Conservation (phyloP, 257 asterid species). For the Cynanchum wilfordii region DNA sequence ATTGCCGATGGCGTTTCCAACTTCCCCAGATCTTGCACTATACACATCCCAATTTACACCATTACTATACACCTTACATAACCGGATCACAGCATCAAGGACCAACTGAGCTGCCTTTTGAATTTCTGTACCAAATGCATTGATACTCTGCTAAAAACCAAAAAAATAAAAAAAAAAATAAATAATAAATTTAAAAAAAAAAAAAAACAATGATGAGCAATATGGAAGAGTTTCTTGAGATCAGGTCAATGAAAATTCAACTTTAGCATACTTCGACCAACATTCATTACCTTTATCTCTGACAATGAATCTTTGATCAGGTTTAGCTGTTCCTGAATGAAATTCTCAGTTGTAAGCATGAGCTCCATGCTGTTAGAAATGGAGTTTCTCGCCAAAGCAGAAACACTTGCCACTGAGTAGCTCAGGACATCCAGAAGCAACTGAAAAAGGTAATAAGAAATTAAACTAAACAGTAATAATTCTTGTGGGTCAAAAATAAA, state of each 20-base stretch:
- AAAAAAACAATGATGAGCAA: slow-evolving; percentile 15
- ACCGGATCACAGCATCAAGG: slow-evolving; percentile 63
- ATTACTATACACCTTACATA: slow-evolving; percentile 72
- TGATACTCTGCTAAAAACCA: slow-evolving; percentile 47
- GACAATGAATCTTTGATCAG: slow-evolving; percentile 59
- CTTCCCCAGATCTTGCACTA: slow-evolving; percentile 27
- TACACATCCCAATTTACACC: slow-evolving; percentile 63
- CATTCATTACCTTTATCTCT: slow-evolving; percentile 55
- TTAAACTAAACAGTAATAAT: slow-evolving; percentile 14
- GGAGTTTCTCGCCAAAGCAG: slow-evolving; percentile 64
- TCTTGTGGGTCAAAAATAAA: neutral
- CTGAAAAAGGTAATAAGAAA: slow-evolving; percentile 42
- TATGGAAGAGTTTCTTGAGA: neutral
- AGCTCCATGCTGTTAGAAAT: slow-evolving; percentile 43
- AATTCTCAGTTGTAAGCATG: slow-evolving; percentile 49
- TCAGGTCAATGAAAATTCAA: neutral
- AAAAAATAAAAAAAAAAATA: too few species aligned
- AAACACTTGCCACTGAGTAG: slow-evolving; percentile 62
- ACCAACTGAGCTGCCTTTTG: slow-evolving; percentile 57
- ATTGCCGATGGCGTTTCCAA: slow-evolving; percentile 26
- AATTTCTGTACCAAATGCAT: slow-evolving; percentile 46
- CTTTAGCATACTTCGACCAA: neutral
- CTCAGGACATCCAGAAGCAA: slow-evolving; percentile 73
- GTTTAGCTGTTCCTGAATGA: slow-evolving; percentile 64
- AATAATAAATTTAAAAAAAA: too few species aligned